Conservation (phyloP, 2,329 filamentous ascomycete species). For the Domatiomyces globalis region DNA sequence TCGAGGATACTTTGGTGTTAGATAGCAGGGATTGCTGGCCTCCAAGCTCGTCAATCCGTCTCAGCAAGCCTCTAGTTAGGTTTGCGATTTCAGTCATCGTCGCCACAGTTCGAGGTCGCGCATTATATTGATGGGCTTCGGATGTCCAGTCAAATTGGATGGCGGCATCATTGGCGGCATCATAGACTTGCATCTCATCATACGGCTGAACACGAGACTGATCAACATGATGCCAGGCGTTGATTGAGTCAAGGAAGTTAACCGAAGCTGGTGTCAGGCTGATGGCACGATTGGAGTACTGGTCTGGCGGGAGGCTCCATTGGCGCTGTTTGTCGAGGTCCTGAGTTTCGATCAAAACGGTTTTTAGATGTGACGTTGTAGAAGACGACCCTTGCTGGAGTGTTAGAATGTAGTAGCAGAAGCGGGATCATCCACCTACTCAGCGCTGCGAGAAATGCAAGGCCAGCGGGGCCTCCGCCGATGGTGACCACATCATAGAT, state of each 20-base stretch:
- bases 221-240: slow-evolving; percentile 69
- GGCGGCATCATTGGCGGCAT: slow-evolving; percentile 71
- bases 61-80: slow-evolving; percentile 62
- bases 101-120: slow-evolving; percentile 52
- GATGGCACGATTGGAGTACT: slow-evolving; percentile 88
- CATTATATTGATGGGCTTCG: slow-evolving; percentile 23
- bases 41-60: slow-evolving; percentile 51
- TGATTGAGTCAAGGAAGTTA: slow-evolving; percentile 67
- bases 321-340: slow-evolving; percentile 56
- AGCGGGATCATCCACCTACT: slow-evolving; percentile 38
- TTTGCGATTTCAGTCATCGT: slow-evolving; percentile 97
- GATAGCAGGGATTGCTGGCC: slow-evolving; percentile 53
- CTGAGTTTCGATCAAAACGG: slow-evolving; percentile 84
- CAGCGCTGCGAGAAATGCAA: slow-evolving; percentile 66
- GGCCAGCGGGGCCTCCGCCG: slow-evolving; percentile 74
- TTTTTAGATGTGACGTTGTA: slow-evolving; percentile 58
- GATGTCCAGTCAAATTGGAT: slow-evolving; percentile 74
- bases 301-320: slow-evolving; percentile 51
- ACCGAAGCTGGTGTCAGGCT: slow-evolving; percentile 82
- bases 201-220: slow-evolving; percentile 66
- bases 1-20: slow-evolving; percentile 63
- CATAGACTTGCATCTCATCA: slow-evolving; percentile 97
- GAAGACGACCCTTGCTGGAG: slow-evolving; percentile 53
- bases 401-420: slow-evolving; percentile 2
- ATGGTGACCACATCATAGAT: slow-evolving; percentile 91